These are phyloP conservation scores for Hyphopichia pseudoburtonii DNA, from an alignment of 1,139 yeast species.

Conservation along the genomic window DNA sequence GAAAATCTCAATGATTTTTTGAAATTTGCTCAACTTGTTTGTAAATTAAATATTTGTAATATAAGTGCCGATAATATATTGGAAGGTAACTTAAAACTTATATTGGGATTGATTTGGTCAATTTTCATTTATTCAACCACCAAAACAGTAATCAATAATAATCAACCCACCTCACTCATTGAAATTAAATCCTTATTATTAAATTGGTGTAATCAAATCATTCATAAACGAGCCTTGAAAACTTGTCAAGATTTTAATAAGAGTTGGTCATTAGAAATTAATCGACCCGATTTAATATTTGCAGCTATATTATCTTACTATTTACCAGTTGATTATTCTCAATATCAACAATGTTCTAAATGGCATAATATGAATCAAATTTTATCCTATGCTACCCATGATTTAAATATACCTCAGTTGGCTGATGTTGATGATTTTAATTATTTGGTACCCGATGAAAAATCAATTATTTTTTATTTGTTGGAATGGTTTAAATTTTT, in stretches of 20 bases:
- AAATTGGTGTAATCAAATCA: constrained; percentile 33
- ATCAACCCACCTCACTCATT: constrained; percentile 36
- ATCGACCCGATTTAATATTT: constrained; percentile 28
- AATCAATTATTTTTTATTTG: constrained; percentile 63
- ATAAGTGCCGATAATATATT: constrained; percentile 70
- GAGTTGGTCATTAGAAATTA: constrained; percentile 40
- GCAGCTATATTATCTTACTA: constrained; percentile 23
- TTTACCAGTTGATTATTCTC: constrained; percentile 17
- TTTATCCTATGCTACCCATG: constrained; percentile 22
- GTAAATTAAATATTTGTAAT: constrained; percentile 51
- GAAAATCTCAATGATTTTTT: constrained; percentile 62
- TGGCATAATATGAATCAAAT: constrained; percentile 21
- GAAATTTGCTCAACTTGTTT: constrained; percentile 52
- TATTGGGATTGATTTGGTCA: constrained; percentile 68
- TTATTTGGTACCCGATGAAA: constrained; percentile 58
- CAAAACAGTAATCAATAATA: constrained; percentile 24
- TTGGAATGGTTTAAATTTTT: constrained; percentile 62
- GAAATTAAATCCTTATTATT: constrained; percentile 34
- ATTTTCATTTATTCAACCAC: constrained; percentile 52
- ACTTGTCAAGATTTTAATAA: constrained; percentile 32
- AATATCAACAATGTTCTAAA: constrained; percentile 25
- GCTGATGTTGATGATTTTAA: constrained; percentile 63
- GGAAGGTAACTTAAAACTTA: constrained; percentile 62
- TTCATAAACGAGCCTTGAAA: constrained; percentile 17
- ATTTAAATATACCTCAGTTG: constrained; percentile 55